Conservation (phyloP, 2,329 filamentous ascomycete species). For the Chrysosphaeria jannelii region DNA sequence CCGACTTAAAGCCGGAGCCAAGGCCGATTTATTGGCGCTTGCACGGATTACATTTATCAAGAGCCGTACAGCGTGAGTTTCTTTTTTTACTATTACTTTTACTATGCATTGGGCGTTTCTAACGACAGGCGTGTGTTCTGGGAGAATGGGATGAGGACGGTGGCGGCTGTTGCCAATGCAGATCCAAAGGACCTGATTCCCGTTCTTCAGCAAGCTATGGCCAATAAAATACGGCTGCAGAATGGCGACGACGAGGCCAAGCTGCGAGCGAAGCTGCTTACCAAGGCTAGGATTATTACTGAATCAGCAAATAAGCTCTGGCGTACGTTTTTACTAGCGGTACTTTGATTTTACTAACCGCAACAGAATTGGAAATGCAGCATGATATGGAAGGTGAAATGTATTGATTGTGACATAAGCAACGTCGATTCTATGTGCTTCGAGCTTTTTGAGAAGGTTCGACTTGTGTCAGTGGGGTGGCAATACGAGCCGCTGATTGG, state of each 20-base stretch:
- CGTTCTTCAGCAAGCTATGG: slow-evolving; percentile 37
- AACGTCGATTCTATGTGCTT: no score
- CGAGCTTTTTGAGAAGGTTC: no score
- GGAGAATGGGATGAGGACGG: slow-evolving; percentile 43
- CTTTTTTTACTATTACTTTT: slow-evolving; percentile 1
- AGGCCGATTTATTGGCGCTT: slow-evolving; percentile 37
- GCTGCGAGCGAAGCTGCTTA: slow-evolving; percentile 1
- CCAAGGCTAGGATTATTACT: slow-evolving; percentile 36
- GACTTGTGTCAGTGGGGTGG: no score
- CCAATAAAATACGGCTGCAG: no score
- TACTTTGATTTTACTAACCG: background rate
- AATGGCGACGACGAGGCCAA: slow-evolving; percentile 1
- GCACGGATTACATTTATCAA: slow-evolving; percentile 48
- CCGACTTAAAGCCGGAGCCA: slow-evolving; percentile 39
- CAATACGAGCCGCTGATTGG: no score
- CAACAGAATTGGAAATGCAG: slow-evolving; percentile 5
- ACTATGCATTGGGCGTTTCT: no score
- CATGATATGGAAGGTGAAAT: slow-evolving; percentile 4
- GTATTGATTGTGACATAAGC: no score
- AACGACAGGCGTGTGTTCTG: slow-evolving; percentile 25
- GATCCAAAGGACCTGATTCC: slow-evolving; percentile 36
- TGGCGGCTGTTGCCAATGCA: slow-evolving; percentile 38
- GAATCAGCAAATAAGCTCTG: slow-evolving; percentile 38
- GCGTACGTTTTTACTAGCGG: slow-evolving; percentile 15
- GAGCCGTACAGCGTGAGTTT: slow-evolving; percentile 33